Base-by-base conservation (phyloP, 768 basidiomycete genomes). In the Crassisporium funariophilum region DNA sequence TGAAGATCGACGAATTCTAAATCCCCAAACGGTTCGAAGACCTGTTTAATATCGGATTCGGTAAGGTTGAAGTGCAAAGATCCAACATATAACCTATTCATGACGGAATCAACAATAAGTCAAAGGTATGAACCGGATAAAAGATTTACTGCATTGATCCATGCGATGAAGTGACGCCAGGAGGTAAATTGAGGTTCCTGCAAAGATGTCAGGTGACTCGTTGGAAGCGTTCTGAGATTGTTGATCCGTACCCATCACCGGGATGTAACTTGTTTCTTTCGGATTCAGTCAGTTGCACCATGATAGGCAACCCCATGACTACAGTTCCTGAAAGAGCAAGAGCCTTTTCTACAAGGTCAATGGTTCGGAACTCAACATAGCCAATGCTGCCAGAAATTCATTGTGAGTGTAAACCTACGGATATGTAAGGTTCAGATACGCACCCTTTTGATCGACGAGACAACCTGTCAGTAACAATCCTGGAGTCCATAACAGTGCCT, bases 381-480 rank as follows among this genome's bases (percentile, higher is more conserved):
- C 91, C 97, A 64, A 98, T 98, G 56, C 97, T 98, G 57, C 31
- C 33, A 24, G 47, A n/a, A 31, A 27, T 49, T 54, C 44, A 54
- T 29, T 36, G 9, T 46, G 37, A 37, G 27, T 44, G 8, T 23
- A 6, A 5, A 34, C 17, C 13, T 17, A n/a, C 31, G 20, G 5
- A 38, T 29, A 10, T 38, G 41, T 16, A 25, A 41, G 31, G 21
- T 49, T 17, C 22, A 45, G 10, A 5, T 17, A 55, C 82, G 62
- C 55, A 98, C 95, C 97, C 97, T 71, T 99, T 99, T n/a, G 94
- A 97, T 45, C 97, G 84, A 60, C 94, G 84, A 17, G 95, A 95
- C 45, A 97, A 73, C 58, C 95, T 78, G 61, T 99, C 97, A 1
- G 94, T 95, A 24, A 99, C 97, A 61, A 99, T 94, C 49, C 94